Conservation (phyloP, 495 filamentous ascomycete genomes). For the Penicillium daleae region DNA sequence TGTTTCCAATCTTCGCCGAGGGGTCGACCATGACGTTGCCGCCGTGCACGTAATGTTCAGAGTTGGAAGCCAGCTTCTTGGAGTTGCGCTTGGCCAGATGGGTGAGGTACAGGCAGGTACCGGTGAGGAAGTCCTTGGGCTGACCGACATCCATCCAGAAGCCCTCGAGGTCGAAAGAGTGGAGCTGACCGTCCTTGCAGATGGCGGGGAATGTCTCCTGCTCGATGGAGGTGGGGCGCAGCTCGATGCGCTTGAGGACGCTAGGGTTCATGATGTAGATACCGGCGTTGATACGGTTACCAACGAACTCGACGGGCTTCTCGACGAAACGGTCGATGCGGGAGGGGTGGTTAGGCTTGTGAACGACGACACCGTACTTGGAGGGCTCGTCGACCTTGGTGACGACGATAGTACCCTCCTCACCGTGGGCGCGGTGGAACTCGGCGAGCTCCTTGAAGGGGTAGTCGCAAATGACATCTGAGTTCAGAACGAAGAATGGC, state of each 20-base stretch:
- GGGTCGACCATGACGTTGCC: slow-evolving; percentile 98
- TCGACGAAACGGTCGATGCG: slow-evolving; percentile 99
- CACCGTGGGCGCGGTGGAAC: slow-evolving; percentile 87
- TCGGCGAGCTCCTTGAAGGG: slow-evolving; percentile 87
- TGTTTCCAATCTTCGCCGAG: slow-evolving; percentile 94
- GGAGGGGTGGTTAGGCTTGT: slow-evolving; percentile 90
- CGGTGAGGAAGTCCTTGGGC: slow-evolving; percentile 96
- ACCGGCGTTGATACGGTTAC: slow-evolving; percentile 99
- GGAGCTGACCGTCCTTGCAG: slow-evolving; percentile 84
- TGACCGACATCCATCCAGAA: slow-evolving; percentile 99
- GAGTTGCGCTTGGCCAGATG: slow-evolving; percentile 91
- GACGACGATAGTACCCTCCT: slow-evolving; percentile 98
- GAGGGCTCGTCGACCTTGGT: slow-evolving; percentile 99
- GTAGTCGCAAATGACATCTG: slow-evolving; percentile 97
- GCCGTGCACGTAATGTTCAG: slow-evolving; percentile 83
- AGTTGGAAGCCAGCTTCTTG: slow-evolving; percentile 76
- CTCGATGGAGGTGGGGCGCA: slow-evolving; percentile 98
- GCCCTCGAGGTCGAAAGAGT: slow-evolving; percentile 97
- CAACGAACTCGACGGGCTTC: slow-evolving; percentile 99
- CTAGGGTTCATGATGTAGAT: slow-evolving; percentile 98
- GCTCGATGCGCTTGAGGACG: slow-evolving; percentile 88
- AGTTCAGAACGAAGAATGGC: slow-evolving; percentile 99
- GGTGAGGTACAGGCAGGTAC: slow-evolving; percentile 95
- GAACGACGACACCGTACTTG: slow-evolving; percentile 98
- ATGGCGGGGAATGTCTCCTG: slow-evolving; percentile 99